Conservation (phyloP, 2,329 filamentous ascomycete genomes). For the Hymenoscyphus fructigenus region DNA sequence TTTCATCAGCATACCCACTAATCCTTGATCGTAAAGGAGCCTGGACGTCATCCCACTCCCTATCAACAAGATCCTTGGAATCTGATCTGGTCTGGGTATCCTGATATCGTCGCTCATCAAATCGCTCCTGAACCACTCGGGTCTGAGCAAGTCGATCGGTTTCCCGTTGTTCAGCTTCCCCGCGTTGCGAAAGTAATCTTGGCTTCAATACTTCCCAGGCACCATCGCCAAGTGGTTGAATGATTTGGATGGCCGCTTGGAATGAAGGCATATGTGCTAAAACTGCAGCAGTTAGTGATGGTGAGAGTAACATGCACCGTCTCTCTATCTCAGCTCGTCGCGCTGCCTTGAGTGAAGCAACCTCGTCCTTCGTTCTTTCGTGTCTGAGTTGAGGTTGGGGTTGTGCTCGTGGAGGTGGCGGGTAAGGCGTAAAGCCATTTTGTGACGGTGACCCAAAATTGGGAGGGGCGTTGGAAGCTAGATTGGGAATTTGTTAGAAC, state of each 20-base stretch:
- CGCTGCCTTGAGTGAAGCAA: slow-evolving; percentile 61
- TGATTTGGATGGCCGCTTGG: slow-evolving; percentile 69
- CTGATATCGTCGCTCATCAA: slow-evolving; percentile 33
- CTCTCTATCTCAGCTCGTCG: slow-evolving; percentile 70
- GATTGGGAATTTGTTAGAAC: slow-evolving; percentile 13
- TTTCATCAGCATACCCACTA: slow-evolving; percentile 66
- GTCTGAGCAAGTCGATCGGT: slow-evolving; percentile 40
- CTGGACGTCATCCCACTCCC: slow-evolving; percentile 71
- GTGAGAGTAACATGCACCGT: slow-evolving; percentile 63
- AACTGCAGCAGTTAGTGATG: slow-evolving; percentile 61
- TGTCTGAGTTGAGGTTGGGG: slow-evolving; percentile 34
- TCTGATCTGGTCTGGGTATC: slow-evolving; percentile 43
- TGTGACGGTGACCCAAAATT: slow-evolving; percentile 36
- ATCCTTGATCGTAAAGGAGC: slow-evolving; percentile 65
- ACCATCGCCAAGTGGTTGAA: slow-evolving; percentile 63
- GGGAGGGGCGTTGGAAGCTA: slow-evolving; percentile 27
- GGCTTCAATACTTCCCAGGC: slow-evolving; percentile 70
- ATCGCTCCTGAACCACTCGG: slow-evolving; percentile 40
- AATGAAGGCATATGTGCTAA: slow-evolving; percentile 72
- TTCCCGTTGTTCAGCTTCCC: slow-evolving; percentile 61
- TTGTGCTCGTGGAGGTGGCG: slow-evolving; percentile 26
- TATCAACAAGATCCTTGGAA: slow-evolving; percentile 59
- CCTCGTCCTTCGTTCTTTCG: slow-evolving; percentile 61
- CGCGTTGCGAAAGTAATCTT: slow-evolving; percentile 64
- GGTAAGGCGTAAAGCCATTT: slow-evolving; percentile 29